These are phyloP conservation scores for Backusella luteola DNA, from an alignment of 192 early-diverging fungal species.

Conservation along the genomic window DNA sequence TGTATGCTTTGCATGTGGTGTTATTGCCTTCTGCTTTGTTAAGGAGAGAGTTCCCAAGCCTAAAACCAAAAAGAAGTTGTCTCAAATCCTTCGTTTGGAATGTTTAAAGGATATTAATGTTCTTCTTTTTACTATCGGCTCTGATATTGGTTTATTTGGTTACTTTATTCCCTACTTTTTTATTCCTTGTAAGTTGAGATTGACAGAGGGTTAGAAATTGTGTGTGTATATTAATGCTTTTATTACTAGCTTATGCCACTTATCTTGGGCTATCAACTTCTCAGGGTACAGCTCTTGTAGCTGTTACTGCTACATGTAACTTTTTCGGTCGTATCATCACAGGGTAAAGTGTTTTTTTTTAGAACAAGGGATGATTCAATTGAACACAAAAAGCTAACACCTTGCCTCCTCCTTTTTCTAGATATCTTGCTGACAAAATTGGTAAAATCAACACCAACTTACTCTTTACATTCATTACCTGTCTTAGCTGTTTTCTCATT, in stretches of 20 bases:
- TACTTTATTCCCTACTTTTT: slow-evolving; percentile 34
- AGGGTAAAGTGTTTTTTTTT: slow-evolving; percentile 1
- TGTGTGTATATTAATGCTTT: neutral
- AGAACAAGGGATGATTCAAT: neutral
- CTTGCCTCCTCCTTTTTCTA: neutral
- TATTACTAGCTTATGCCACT: slow-evolving; percentile 16
- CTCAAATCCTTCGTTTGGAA: slow-evolving; percentile 15
- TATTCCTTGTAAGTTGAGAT: slow-evolving; percentile 17
- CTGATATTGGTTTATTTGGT: slow-evolving; percentile 17
- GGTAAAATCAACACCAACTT: slow-evolving; percentile 33
- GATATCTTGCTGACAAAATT: slow-evolving; percentile 26
- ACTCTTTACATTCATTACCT: slow-evolving; percentile 25
- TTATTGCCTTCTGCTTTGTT: slow-evolving; percentile 3
- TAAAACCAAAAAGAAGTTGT: neutral
- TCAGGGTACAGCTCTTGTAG: slow-evolving; percentile 25
- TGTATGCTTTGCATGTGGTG: slow-evolving; percentile 12
- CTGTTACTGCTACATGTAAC: slow-evolving; percentile 20
- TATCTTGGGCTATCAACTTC: slow-evolving; percentile 20
- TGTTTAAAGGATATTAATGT: slow-evolving; percentile 22
- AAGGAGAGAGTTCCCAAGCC: slow-evolving; percentile 1
- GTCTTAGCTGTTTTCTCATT: slow-evolving; percentile 21
- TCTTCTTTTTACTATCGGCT: slow-evolving; percentile 20
- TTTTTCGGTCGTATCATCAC: slow-evolving; percentile 30
- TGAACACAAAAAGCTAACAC: neutral
- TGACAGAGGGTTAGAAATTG: neutral